Percentiles rank a stretch among this genome's conserved stretches.
Conservation (phyloP, 2,329 filamentous ascomycete genomes). For the Phoma sp. region DNA sequence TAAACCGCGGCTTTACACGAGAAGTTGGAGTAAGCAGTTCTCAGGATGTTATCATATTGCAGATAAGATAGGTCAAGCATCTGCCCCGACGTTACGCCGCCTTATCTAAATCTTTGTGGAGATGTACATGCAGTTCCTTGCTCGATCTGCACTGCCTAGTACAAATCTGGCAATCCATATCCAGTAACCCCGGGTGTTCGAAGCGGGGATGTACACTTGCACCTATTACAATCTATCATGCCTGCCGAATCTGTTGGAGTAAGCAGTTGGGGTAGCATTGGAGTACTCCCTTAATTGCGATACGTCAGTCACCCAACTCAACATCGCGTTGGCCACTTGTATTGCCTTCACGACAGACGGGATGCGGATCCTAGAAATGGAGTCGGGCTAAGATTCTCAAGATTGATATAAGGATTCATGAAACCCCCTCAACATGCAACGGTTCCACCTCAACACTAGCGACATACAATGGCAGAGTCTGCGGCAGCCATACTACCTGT, state of each 20-base stretch:
- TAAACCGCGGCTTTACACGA: no score
- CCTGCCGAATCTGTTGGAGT: neutral
- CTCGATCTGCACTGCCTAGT: constrained; percentile 9
- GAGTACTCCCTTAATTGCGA: no score
- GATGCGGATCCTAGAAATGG: neutral
- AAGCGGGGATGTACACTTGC: constrained; percentile 8
- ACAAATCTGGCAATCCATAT: constrained; percentile 2
- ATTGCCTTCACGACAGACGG: neutral
- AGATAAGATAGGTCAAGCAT: constrained; percentile 12
- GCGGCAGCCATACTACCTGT: constrained; percentile 24
- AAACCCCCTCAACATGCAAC: no score
- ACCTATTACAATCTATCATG: constrained; percentile 13
- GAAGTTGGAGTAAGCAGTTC: neutral
- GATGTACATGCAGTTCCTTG: neutral
- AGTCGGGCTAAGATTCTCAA: neutral
- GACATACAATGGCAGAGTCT: constrained; percentile 7
- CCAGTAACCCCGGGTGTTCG: constrained; percentile 5
- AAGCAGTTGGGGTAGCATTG: no score
- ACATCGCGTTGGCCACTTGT: neutral
- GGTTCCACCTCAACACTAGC: no score
- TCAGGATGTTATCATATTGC: neutral
- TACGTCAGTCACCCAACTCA: no score
- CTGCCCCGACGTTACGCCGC: constrained; percentile 1
- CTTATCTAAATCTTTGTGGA: constrained; percentile 2
- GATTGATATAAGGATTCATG: constrained; percentile 1